Base-by-base conservation (phyloP, 768 basidiomycete genomes). In the Mycena epipterygia region DNA sequence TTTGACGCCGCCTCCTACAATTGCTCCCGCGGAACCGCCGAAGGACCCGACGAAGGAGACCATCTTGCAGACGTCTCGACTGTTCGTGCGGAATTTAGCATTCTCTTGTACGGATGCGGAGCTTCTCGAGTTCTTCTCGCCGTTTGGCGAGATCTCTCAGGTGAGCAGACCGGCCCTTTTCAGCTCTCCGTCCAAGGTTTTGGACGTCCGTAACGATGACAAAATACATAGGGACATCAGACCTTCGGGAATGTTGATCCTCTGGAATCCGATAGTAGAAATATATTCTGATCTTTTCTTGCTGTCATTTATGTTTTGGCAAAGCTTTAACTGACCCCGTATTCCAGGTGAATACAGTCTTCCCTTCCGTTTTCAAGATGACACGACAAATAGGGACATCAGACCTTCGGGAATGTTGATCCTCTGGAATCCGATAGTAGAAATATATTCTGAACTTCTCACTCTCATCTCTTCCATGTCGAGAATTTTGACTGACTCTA, bases 11-110 rank as follows among this genome's bases (percentile, higher is more conserved):
- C 71, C 52, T 56, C 41, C 51, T 60, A 65, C 33, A 1, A 37
- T 44, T 12, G 16, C 74, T 14, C 55, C 79, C 13, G 51, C 71
- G 5, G 76, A 77, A 42, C 48, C 75, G 7, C 73, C 79, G 12
- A 76, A 81, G 27, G 86, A 89, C 56, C 70, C 81, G 3, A 83
- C 81, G 5, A 81, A 78, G 58, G 83, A 85, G 37, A 89, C 90
- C 1, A 92, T 97, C 60, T 81, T 92, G 6, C 86, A 88, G 65
- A 97, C 96, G 0, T 87, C 89, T 1, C 89, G 97, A 5, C 83
- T 99, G 2, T 99, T 99, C 77, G 83, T 99, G 7, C 95, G 98
- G n/a, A 99, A 99, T 77, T 81, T 99, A n/a, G 86, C 96, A 0
- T 99, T 96, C 76, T 89, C 91, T 0, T 95, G 93, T 66, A 91